Evolutionary conservation across 306 rosid genomes (phyloP), one percentile per base, ranked within the genome.

Genomic region (Sindora glabra): DNA sequence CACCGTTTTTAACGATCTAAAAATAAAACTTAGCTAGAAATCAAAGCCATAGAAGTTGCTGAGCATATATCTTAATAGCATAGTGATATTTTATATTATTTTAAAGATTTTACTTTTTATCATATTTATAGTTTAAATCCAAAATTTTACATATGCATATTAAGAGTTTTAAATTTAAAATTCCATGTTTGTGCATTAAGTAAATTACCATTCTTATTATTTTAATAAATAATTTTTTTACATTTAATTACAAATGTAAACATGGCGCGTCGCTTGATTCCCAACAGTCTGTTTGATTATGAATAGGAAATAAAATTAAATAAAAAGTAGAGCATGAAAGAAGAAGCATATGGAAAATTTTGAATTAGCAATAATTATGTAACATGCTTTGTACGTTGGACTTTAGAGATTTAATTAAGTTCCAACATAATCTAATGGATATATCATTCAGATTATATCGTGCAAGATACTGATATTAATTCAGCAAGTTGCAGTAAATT

Each of bases 211-310:
- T n/a, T n/a, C n/a, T n/a, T n/a, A n/a, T n/a, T n/a, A n/a, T n/a
- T n/a, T n/a, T n/a, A n/a, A n/a, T n/a, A n/a, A n/a, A n/a, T n/a
- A n/a, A n/a, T n/a, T n/a, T n/a, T n/a, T n/a, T n/a, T n/a, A n/a
- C n/a, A 26, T 26, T 41, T 22, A 50, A 10, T 13, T 36, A 40
- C 26, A 53, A 16, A 13, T 27, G 21, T 15, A 56, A 50, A 62
- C 75, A 64, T 34, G 56, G 77, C 77, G 68, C 79, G 77, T 84
- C 85, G 61, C 69, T 76, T 70, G 87, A 84, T 84, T 70, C 85
- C 68, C 19, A 46, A 71, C 83, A 76, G 80, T 74, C 83, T 85
- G 81, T 76, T 68, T 55, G 54, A 59, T 72, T 14, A 53, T 69
- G 49, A 33, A 76, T 72, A 55, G 52, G 57, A 68, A 55, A 60